Conservation (phyloP, 371 early-diverging fungal species). For the Mucor lusitanicus region DNA sequence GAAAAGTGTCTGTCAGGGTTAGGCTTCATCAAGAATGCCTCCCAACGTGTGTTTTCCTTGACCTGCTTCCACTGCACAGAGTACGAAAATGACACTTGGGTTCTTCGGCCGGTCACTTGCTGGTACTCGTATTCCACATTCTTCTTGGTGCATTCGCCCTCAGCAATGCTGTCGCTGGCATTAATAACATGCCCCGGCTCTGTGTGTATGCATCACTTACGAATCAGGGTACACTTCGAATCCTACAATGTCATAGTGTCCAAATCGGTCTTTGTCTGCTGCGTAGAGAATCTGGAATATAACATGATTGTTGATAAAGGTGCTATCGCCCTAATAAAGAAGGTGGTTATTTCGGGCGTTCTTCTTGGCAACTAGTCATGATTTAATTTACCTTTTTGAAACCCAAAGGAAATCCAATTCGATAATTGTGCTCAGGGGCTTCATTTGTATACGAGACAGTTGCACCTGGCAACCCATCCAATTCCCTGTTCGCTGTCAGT, state of each 20-base stretch:
- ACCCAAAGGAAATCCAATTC: slow-evolving; percentile 52
- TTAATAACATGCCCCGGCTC: too few species aligned
- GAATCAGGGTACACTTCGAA: slow-evolving; percentile 56
- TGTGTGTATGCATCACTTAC: too few species aligned
- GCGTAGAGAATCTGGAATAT: slow-evolving; percentile 43
- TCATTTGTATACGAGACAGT: slow-evolving; percentile 55
- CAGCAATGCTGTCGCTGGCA: slow-evolving; percentile 21
- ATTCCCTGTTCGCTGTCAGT: slow-evolving; percentile 25
- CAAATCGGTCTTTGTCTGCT: slow-evolving; percentile 7
- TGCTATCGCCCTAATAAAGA: slow-evolving; percentile 5
- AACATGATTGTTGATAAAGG: slow-evolving; percentile 49
- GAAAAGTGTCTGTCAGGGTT: slow-evolving; percentile 31
- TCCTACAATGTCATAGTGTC: slow-evolving; percentile 33
- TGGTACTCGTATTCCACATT: slow-evolving; percentile 42
- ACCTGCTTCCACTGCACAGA: slow-evolving; percentile 51
- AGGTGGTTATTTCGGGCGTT: background rate
- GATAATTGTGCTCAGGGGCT: slow-evolving; percentile 42
- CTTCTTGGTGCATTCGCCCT: slow-evolving; percentile 39
- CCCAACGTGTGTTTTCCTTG: slow-evolving; percentile 32
- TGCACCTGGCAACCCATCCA: slow-evolving; percentile 46
- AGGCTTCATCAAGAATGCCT: slow-evolving; percentile 35
- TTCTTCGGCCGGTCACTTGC: slow-evolving; percentile 31
- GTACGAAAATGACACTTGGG: slow-evolving; percentile 39
- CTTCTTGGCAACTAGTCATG: background rate
- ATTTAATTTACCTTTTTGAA: slow-evolving; percentile 21